Percentiles rank a stretch among this genome's conserved stretches.
Conservation (phyloP, 2,329 filamentous ascomycete species). For the Trichoderma breve region DNA sequence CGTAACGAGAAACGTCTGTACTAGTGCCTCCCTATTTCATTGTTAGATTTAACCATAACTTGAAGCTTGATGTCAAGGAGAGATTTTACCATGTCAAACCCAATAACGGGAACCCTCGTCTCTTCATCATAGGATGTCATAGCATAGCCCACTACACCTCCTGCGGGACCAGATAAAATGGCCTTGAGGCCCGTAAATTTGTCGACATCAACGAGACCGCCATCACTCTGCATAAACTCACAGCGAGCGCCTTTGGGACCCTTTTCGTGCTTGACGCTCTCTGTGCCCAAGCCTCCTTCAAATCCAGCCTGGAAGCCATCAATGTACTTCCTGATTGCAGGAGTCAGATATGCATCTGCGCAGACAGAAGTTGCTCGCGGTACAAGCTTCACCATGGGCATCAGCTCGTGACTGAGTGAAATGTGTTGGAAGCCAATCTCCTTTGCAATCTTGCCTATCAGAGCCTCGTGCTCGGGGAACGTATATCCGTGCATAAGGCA, state of each 20-base stretch:
- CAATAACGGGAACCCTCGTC: slow-evolving; percentile 82
- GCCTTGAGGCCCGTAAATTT: slow-evolving; percentile 82
- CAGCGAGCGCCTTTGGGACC: slow-evolving; percentile 72
- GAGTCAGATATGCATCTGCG: slow-evolving; percentile 46
- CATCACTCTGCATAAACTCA: slow-evolving; percentile 94
- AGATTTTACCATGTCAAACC: slow-evolving; percentile 76
- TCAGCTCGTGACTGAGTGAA: slow-evolving; percentile 49
- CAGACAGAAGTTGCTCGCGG: slow-evolving; percentile 44
- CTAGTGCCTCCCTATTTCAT: slow-evolving; percentile 67
- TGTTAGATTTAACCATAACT: background rate
- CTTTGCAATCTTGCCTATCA: slow-evolving; percentile 71
- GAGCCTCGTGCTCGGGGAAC: slow-evolving; percentile 79
- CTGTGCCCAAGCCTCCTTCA: slow-evolving; percentile 72
- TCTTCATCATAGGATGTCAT: slow-evolving; percentile 84
- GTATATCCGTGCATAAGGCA: slow-evolving; percentile 93
- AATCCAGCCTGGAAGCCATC: slow-evolving; percentile 83
- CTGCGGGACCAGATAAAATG: slow-evolving; percentile 87
- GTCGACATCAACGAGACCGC: slow-evolving; percentile 69
- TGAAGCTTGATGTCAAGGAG: background rate
- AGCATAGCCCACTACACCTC: slow-evolving; percentile 89
- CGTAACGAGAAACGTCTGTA: slow-evolving; percentile 87
- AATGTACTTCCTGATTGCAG: slow-evolving; percentile 42
- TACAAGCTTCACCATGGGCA: slow-evolving; percentile 47
- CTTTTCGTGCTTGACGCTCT: slow-evolving; percentile 65
- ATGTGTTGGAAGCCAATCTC: slow-evolving; percentile 77